A percentile compares a stretch with the other conserved stretches of the same genome.
Conservation (phyloP, 768 basidiomycete genomes). For the Cystobasidium ongulense region DNA sequence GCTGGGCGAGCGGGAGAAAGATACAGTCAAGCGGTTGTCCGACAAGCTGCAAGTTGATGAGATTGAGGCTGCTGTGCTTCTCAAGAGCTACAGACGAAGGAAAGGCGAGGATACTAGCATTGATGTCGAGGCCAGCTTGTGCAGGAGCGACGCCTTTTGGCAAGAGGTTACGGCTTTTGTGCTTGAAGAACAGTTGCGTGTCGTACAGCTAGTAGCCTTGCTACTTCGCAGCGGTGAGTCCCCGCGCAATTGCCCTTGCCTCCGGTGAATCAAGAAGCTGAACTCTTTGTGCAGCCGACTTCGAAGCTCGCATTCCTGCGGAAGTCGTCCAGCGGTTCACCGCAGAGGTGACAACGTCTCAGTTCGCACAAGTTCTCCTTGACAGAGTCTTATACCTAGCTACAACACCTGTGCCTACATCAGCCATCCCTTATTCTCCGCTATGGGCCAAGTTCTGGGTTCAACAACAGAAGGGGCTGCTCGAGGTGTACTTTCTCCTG, state of each 20-base stretch:
- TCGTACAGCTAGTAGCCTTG: constrained; percentile 62
- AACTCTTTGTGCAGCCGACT: background rate
- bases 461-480: constrained; percentile 63
- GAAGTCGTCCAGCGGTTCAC: constrained; percentile 48
- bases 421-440: constrained; percentile 52
- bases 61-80: constrained; percentile 63
- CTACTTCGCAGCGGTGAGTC: constrained; percentile 53
- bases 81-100: constrained; percentile 71
- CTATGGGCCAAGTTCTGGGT: constrained; percentile 44
- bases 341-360: constrained; percentile 42
- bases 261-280: background rate
- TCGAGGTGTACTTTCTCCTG: constrained; percentile 82
- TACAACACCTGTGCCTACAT: constrained; percentile 50
- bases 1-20: constrained; percentile 62
- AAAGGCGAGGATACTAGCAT: constrained; percentile 43
- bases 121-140: constrained; percentile 50
- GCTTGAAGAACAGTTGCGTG: constrained; percentile 65
- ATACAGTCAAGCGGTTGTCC: constrained; percentile 65
- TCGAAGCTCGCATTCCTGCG: background rate
- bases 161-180: constrained; percentile 69
- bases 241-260: background rate
- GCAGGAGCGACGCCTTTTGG: constrained; percentile 53
- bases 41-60: constrained; percentile 67
- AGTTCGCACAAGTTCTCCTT: constrained; percentile 59
- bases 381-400: constrained; percentile 52